Base-by-base conservation (phyloP, 805 yeast genomes). In the Isabelozyma pseudorhagii region DNA sequence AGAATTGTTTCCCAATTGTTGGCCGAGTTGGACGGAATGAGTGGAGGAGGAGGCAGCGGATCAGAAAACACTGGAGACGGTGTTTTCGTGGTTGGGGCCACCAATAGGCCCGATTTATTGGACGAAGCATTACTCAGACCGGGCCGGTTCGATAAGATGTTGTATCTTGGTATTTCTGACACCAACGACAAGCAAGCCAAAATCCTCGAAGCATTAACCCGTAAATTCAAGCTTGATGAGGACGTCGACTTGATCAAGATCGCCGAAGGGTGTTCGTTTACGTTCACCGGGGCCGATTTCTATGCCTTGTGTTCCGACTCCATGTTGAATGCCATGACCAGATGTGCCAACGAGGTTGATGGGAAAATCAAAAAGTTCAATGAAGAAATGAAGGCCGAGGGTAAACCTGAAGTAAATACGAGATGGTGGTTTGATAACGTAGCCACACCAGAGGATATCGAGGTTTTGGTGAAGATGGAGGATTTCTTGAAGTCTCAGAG, bases 31-130 rank as follows among this genome's bases (percentile, higher is more conserved):
- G 99, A 94, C 64, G 98, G 98, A 25, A 93, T 93, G 97, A 85
- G 96, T 60, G 85, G 85, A 8, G 87, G 87, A 6, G 84, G 79
- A 50, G 77, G 79, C 8, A 31, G 36, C 8, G 36, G 5, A 31
- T 31, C 36, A 9, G 36, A 31, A 13, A 87, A 85, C 4, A 67
- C 62, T 15, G 71, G 68, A 48, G 74, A 68, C 42, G 98, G 97
- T 5, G 97, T 94, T 0, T 94, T 94, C 66, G 97, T 93, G 5
- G 96, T 94, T 42, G 99, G 99, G n/a, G 99, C 99, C 4, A 94
- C 99, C 0, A 94, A 94, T 61, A 79, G 99, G 59, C 99, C 99
- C 0, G 99, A 94, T 71, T 72, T 94, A 54, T 74, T 94, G 41
- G 99, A 94, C 63, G 97, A 93, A 64, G 97, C 98, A 0, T 74